Conservation (phyloP, 495 filamentous ascomycete species). For the Niebla homalea region DNA sequence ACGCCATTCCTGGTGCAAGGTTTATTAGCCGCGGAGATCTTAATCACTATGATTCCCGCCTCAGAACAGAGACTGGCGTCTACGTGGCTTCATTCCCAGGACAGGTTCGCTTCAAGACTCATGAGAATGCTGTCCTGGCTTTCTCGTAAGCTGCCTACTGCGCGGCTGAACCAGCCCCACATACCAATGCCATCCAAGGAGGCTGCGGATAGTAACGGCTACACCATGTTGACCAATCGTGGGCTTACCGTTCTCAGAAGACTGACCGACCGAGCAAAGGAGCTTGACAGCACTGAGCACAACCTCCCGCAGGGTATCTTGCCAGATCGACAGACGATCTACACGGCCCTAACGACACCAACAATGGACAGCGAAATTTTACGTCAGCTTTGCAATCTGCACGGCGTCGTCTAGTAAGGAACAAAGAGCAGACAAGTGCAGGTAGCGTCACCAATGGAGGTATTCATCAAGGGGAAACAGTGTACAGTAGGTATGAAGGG, state of each 20-base stretch:
- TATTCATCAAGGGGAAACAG: conserved; percentile 14
- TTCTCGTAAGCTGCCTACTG: not conserved
- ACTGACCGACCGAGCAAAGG: conserved; percentile 57
- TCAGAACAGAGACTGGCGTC: conserved; percentile 59
- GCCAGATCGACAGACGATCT: conserved; percentile 55
- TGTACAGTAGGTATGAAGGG: conserved; percentile 5
- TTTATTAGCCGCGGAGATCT: conserved; percentile 78
- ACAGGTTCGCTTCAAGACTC: conserved; percentile 73
- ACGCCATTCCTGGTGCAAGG: conserved; percentile 84
- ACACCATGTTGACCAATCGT: conserved; percentile 48
- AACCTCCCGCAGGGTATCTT: conserved; percentile 49
- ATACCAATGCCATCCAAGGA: conserved; percentile 21
- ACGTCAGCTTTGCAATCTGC: conserved; percentile 60
- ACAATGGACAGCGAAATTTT: conserved; percentile 48
- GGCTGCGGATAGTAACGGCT: conserved; percentile 30
- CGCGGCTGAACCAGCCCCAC: conserved; percentile 2
- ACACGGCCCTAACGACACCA: conserved; percentile 51
- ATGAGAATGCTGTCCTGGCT: conserved; percentile 23
- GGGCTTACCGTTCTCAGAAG: conserved; percentile 56
- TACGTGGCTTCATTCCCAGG: conserved; percentile 70
- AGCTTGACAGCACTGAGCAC: conserved; percentile 37
- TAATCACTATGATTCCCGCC: conserved; percentile 60
- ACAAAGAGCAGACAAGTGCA: not conserved
- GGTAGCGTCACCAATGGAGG: conserved; percentile 2
- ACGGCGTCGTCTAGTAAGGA: conserved; percentile 42